Conservation (phyloP, 352 stramenopile genomes). For the Aphanomyces invadans region DNA sequence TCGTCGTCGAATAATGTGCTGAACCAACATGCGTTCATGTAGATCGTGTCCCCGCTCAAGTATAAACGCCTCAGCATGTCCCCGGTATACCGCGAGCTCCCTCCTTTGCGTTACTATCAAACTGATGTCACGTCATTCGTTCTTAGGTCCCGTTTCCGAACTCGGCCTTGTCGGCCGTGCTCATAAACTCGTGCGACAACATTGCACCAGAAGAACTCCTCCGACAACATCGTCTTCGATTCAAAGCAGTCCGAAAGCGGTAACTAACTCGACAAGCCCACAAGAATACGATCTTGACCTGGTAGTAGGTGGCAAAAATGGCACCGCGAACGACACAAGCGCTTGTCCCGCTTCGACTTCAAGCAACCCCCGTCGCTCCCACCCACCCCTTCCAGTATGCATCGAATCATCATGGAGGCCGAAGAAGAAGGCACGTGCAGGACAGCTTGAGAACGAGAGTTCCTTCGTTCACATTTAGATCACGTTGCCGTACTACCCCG, state of each 20-base stretch:
- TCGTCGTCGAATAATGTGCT: not conserved
- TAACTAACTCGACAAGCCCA: not conserved
- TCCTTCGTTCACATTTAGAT: no score
- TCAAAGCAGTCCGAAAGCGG: constrained; percentile 5
- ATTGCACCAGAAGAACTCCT: constrained; percentile 9
- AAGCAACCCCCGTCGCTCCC: not conserved
- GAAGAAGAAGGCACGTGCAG: not conserved
- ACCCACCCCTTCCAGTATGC: not conserved
- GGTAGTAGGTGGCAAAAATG: constrained; percentile 5
- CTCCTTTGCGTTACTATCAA: not conserved
- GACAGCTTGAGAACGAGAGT: no score
- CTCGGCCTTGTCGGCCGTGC: not conserved
- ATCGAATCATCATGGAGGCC: not conserved
- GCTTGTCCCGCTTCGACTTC: not conserved
- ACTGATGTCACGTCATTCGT: not conserved
- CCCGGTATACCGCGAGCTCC: no score
- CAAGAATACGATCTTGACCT: not conserved
- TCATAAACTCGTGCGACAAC: constrained; percentile 9
- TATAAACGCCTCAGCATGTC: not conserved
- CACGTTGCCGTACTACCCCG: no score
- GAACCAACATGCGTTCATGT: not conserved
- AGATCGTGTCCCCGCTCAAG: not conserved
- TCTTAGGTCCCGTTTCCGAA: not conserved
- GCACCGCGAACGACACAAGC: constrained; percentile 8
- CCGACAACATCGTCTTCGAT: constrained; percentile 3